Evolutionary conservation across 306 rosid species (phyloP).

Genomic region (Prunus mongolica): DNA sequence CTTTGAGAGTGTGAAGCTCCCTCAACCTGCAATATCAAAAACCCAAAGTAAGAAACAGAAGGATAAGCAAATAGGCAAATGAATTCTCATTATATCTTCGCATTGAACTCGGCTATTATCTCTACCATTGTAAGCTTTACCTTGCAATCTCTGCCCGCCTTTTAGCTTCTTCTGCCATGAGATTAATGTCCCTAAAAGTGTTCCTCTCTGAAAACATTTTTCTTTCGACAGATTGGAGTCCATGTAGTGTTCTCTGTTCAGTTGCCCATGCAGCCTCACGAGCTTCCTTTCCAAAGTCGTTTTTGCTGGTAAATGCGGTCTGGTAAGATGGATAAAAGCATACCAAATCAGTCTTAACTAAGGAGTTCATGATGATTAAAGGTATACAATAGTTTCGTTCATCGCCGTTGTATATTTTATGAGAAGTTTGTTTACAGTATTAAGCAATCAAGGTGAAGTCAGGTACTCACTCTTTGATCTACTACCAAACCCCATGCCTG

Average conservation of each 20-base stretch:
- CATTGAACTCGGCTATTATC: neutral
- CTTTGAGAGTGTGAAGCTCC: constrained; percentile 80
- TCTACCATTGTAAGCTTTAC: constrained; percentile 18
- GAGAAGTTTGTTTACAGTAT: no score
- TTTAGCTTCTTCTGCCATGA: constrained; percentile 75
- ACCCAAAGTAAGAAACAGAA: neutral
- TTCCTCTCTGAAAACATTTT: constrained; percentile 42
- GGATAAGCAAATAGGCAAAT: neutral
- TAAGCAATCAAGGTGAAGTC: neutral
- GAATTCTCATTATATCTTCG: no score
- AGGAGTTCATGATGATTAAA: no score
- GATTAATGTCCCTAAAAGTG: constrained; percentile 55
- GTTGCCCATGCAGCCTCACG: constrained; percentile 75
- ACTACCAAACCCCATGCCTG: constrained; percentile 64
- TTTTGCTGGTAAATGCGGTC: constrained; percentile 70
- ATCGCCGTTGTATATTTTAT: no score
- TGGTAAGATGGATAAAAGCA: constrained; percentile 24
- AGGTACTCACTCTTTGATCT: constrained; percentile 55
- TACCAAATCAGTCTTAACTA: neutral
- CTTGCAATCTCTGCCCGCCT: constrained; percentile 76
- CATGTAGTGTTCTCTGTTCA: constrained; percentile 69
- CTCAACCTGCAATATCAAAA: constrained; percentile 48
- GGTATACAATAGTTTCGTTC: no score
- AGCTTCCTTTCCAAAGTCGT: constrained; percentile 66
- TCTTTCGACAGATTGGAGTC: constrained; percentile 40